Evolutionary conservation across 2,329 filamentous ascomycete genomes (phyloP), one percentile per base, ranked within the genome.

Genomic region (Fusarium albosuccineum): DNA sequence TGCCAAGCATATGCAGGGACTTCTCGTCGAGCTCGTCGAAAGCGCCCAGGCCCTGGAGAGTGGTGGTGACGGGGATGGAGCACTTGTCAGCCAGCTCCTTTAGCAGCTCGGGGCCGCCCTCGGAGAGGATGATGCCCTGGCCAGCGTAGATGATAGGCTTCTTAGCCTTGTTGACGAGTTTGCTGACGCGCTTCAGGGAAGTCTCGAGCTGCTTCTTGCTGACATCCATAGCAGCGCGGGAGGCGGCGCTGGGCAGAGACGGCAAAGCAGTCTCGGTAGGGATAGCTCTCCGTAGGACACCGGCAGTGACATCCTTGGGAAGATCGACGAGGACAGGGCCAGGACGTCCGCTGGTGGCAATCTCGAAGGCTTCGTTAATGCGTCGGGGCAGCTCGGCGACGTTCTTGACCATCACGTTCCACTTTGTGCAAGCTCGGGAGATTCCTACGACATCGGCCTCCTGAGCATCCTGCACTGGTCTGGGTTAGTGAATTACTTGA

Each of bases 351-450:
- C 91, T 96, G 41, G 93, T 98, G 40, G 96, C 96, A 76, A 98
- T 98, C 82, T 98, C 94, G 76, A 98, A 98, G 49, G 96, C 96
- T 82, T 98, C 96, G 79, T 97, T 97, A 77, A 98, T 98, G 69
- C 95, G 89, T 74, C 92, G 89, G 51, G 96, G 96, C 57, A 99
- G 86, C 81, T 99, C 96, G 51, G 93, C 94, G 57, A 97, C 90
- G 78, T 91, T 95, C 86, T 97, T 97, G 49, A 97, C 93, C 94
- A 98, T 97, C 63, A 97, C 93, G 74, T 98, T 98, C 96, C 96
- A 99, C 84, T 98, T 98, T 72, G 94, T 97, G 86, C 94, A 97
- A 17, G 94, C 90, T 75, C 95, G 88, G 34, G 93, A 97, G 79
- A 99, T 98, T 71, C 95, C 95, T 62, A 97, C 85, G 36, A 97